These are phyloP conservation scores for Penicillium aurantiogriseum DNA, from an alignment of 2,329 filamentous ascomycete species.

Conservation along the genomic window DNA sequence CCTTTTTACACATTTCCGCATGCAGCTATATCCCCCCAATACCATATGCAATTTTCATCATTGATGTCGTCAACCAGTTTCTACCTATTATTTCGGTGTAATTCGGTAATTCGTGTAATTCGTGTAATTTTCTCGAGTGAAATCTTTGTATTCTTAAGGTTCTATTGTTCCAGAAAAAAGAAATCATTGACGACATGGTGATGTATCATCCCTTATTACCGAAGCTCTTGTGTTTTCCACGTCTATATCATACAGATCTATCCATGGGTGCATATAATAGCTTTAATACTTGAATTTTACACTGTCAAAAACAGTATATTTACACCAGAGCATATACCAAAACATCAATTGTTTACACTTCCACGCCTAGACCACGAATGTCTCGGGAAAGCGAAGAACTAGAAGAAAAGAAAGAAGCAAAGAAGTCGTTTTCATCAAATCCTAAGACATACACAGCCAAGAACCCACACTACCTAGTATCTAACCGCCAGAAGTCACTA, in stretches of 20 bases:
- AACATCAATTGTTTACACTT: background rate
- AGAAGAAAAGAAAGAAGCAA: background rate
- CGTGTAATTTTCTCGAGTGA: background rate
- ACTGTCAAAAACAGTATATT: background rate
- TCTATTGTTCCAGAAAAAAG: background rate
- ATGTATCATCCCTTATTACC: background rate
- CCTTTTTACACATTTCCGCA: constrained; percentile 7
- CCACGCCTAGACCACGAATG: background rate
- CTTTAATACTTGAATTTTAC: background rate
- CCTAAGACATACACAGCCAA: background rate
- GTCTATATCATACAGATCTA: background rate
- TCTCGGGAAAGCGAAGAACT: background rate
- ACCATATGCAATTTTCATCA: constrained; percentile 11
- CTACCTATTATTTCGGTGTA: background rate
- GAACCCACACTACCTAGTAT: background rate
- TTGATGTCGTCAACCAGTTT: background rate
- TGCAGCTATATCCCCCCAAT: constrained; percentile 11
- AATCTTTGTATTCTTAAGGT: background rate
- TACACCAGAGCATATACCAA: background rate
- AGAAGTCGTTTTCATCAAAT: background rate
- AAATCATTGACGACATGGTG: constrained; percentile 7
- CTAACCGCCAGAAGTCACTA: background rate
- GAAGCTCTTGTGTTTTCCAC: background rate
- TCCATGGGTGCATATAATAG: background rate
- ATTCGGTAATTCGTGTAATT: background rate